phyloP scores from a whole-genome alignment of 1,284 basidiomycete species.

The Jaminaea rosea region DNA sequence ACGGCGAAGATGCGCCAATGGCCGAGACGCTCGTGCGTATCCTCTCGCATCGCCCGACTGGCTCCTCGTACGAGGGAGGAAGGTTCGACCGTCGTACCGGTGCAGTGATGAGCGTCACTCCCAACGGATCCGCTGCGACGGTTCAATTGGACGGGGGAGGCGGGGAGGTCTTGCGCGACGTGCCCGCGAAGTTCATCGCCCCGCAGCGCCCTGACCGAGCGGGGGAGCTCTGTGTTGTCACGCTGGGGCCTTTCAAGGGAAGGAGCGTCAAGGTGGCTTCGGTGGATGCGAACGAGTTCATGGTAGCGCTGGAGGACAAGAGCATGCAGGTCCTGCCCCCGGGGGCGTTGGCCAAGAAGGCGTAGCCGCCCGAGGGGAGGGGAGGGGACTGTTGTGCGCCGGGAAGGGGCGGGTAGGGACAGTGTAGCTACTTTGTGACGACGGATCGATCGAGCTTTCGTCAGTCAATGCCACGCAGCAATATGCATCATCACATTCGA shows the following conservation, averaged over 20 bases:
- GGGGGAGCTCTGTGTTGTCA: neutral
- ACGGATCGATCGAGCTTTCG: too few species aligned
- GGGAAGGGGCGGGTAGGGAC: too few species aligned
- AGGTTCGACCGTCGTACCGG: neutral
- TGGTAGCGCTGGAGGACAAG: neutral
- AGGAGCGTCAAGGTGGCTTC: neutral
- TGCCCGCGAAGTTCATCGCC: neutral
- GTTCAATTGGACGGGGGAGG: neutral
- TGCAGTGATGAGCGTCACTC: neutral
- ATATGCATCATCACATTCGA: too few species aligned
- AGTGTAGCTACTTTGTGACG: too few species aligned
- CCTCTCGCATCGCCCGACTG: neutral
- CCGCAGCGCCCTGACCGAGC: neutral
- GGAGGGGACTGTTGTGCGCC: too few species aligned
- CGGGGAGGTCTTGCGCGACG: neutral
- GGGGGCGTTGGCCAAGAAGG: neutral
- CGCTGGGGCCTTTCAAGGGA: neutral
- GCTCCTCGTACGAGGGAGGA: neutral
- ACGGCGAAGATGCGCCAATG: neutral
- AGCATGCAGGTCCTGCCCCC: neutral
- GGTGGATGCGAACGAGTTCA: neutral
- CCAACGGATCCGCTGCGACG: neutral
- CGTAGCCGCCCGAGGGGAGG: too few species aligned
- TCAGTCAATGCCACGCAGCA: too few species aligned
- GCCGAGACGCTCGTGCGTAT: neutral